phyloP scores from a whole-genome alignment of 2,329 filamentous ascomycete genomes.

The Neopestalotiopsis sp. region DNA sequence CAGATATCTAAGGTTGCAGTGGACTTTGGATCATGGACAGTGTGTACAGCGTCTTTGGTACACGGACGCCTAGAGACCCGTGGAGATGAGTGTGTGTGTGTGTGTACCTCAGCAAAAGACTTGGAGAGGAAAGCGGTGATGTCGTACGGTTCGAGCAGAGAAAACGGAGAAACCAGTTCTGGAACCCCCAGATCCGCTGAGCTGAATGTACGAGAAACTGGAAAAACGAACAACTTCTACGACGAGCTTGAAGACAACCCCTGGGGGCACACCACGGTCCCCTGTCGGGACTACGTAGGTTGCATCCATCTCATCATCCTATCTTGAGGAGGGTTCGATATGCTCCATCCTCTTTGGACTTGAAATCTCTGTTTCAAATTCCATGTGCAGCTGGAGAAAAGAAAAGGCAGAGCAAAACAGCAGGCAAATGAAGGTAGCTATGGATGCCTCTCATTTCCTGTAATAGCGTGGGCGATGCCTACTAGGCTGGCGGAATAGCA shows the following conservation, averaged over 20 bases:
- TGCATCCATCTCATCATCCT: neutral
- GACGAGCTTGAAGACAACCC: neutral
- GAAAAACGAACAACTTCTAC: neutral
- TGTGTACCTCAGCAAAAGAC: neutral
- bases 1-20: too few relatives aligned
- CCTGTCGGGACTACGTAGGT: neutral
- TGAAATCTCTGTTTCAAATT: constrained; percentile 2
- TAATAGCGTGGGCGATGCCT: too few relatives aligned
- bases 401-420: neutral
- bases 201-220: constrained; percentile 3
- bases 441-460: neutral
- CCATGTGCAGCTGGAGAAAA: neutral
- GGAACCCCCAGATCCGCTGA: neutral
- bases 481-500: neutral
- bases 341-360: constrained; percentile 1
- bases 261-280: neutral
- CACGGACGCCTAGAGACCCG: too few relatives aligned
- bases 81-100: too few relatives aligned
- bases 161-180: neutral
- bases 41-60: too few relatives aligned
- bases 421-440: neutral
- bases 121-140: neutral
- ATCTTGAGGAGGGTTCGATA: neutral
- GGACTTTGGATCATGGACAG: too few relatives aligned
- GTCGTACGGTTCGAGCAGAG: neutral